Evolutionary conservation across 257 asterid genomes (phyloP).

Genomic region (Parsonsia alboflavescens): DNA sequence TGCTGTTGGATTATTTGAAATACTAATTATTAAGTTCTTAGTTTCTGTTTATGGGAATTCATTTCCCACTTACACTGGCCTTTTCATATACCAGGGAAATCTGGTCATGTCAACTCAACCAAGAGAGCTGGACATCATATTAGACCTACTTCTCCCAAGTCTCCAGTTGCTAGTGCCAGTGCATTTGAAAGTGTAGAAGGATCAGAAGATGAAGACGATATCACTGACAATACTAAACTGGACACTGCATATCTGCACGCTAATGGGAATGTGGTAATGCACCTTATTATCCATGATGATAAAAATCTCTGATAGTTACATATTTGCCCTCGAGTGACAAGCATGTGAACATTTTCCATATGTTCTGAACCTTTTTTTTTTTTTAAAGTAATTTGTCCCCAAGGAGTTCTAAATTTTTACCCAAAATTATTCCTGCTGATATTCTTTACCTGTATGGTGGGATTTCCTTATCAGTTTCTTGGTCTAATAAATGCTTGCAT

Average conservation of each 20-base stretch:
- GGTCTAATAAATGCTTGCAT: slow-evolving; percentile 3
- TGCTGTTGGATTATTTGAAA: neutral
- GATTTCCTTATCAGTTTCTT: neutral
- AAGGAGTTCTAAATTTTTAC: neutral
- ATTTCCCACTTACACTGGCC: slow-evolving; percentile 14
- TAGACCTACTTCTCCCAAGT: slow-evolving; percentile 83
- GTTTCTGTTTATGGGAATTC: neutral
- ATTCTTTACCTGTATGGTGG: neutral
- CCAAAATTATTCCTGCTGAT: neutral
- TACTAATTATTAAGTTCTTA: neutral
- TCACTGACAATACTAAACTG: slow-evolving; percentile 46
- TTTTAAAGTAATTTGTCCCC: neutral
- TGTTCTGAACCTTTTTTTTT: neutral
- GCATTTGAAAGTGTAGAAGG: slow-evolving; percentile 94
- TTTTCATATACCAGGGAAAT: slow-evolving; percentile 29
- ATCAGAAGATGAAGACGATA: slow-evolving; percentile 82
- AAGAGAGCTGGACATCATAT: slow-evolving; percentile 49
- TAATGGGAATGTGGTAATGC: slow-evolving; percentile 67
- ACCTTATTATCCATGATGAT: slow-evolving; percentile 4
- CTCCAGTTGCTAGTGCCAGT: slow-evolving; percentile 85
- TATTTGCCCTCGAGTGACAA: neutral
- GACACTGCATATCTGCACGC: slow-evolving; percentile 57
- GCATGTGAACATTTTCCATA: neutral
- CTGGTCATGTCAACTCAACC: slow-evolving; percentile 32
- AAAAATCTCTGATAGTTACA: slow-evolving; percentile 4